Conservation (phyloP, 441 rosid genomes). For the Euphorbia corollata region DNA sequence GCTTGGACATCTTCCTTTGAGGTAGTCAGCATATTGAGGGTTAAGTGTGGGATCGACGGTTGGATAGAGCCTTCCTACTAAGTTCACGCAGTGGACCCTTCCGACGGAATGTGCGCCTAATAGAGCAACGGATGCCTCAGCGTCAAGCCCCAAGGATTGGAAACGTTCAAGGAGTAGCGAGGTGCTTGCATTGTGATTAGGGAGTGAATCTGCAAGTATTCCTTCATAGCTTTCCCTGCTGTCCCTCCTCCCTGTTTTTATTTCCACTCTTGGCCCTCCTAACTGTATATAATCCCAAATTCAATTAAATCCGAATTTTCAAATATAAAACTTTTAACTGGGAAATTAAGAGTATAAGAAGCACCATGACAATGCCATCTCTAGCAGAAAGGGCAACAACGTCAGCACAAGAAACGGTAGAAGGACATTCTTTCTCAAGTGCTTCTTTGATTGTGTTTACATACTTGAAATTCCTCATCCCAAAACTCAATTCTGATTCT, state of each 20-base stretch:
- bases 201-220: slow-evolving; percentile 38
- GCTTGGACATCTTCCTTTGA: slow-evolving; percentile 54
- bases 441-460: slow-evolving; percentile 63
- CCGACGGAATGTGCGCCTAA: slow-evolving; percentile 87
- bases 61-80: slow-evolving; percentile 68
- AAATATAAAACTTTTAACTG: background rate
- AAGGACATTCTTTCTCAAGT: slow-evolving; percentile 63
- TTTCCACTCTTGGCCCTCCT: slow-evolving; percentile 71
- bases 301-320: background rate
- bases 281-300: slow-evolving; percentile 27
- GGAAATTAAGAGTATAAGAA: background rate
- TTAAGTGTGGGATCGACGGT: slow-evolving; percentile 58
- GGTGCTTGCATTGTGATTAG: slow-evolving; percentile 68
- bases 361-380: slow-evolving; percentile 73
- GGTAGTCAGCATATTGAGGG: slow-evolving; percentile 53
- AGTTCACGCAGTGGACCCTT: slow-evolving; percentile 67
- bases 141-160: slow-evolving; percentile 50
- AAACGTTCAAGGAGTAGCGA: slow-evolving; percentile 54
- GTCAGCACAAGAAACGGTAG: slow-evolving; percentile 83
- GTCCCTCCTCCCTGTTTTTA: slow-evolving; percentile 79
- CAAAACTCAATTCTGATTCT: slow-evolving; percentile 51
- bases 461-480: slow-evolving; percentile 88
- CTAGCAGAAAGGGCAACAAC: slow-evolving; percentile 76
- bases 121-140: slow-evolving; percentile 64
- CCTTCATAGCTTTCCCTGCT: slow-evolving; percentile 46